Base-by-base conservation (phyloP, 306 rosid genomes). In the Urtica urens region DNA sequence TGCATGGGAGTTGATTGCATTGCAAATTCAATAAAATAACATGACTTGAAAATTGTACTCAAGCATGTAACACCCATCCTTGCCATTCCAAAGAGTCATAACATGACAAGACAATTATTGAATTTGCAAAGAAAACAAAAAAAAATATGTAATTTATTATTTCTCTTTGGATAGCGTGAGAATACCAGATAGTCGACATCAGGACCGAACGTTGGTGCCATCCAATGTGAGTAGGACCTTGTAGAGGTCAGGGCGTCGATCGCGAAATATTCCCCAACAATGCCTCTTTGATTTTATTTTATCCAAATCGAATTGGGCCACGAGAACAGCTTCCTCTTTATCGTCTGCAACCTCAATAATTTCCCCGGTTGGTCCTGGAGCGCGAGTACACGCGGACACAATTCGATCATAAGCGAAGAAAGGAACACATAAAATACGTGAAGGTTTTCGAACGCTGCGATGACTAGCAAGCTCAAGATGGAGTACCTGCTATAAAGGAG, bases 401-500 rank as follows among this genome's bases (percentile, higher is more conserved):
- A n/a, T n/a, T n/a, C n/a, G n/a, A n/a, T n/a, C n/a, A n/a, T n/a
- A n/a, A n/a, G n/a, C n/a, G n/a, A n/a, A n/a, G n/a, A n/a, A n/a
- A n/a, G n/a, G n/a, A n/a, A n/a, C n/a, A n/a, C n/a, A n/a, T n/a
- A n/a, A n/a, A 18, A 23, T 21, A 37, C 12, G 34, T 24, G 15
- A 34, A 55, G 31, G 55, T 40, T n/a, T 28, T 41, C 14, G n/a
- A 56, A 38, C 12, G 26, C 45, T 47, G 20, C 23, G 34, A 44
- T 23, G 27, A 14, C 23, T 30, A 19, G 14, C 19, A 58, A 49
- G 41, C 9, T 27, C 6, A n/a, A 2, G 16, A 54, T 28, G 37
- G 57, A 25, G 38, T 78, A 90, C 97, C 95, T 74, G 97, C 77
- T 19, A 90, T 84, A 50, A 90, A 90, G 65, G 97, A 84, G 78